phyloP scores from a whole-genome alignment of 768 basidiomycete species.

The Asterophora parasitica region DNA sequence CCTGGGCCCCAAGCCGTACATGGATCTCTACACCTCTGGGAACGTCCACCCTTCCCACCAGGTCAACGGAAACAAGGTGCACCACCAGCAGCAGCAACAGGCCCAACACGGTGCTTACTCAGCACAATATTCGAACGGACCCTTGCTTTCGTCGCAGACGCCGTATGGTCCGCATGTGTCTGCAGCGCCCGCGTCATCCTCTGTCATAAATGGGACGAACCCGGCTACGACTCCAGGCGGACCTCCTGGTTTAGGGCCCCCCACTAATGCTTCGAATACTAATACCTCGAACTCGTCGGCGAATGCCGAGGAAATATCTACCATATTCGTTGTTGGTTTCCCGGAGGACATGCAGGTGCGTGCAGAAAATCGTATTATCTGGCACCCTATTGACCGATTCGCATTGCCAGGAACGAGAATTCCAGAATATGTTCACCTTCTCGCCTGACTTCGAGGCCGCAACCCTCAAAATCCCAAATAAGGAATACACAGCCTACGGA shows the following conservation, averaged over 20 bases:
- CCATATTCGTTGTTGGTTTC: constrained; percentile 98
- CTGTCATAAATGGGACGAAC: constrained; percentile 16
- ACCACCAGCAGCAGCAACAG: constrained; percentile 25
- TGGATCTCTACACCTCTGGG: constrained; percentile 26
- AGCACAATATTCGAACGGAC: constrained; percentile 26
- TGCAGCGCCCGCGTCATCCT: constrained; percentile 24
- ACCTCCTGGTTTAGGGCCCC: constrained; percentile 23
- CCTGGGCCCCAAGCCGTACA: constrained; percentile 23
- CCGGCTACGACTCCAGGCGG: constrained; percentile 16
- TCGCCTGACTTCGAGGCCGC: constrained; percentile 95
- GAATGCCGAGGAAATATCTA: constrained; percentile 84
- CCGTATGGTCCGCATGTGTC: constrained; percentile 71
- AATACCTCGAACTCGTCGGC: constrained; percentile 23
- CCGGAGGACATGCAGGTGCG: constrained; percentile 97
- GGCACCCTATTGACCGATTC: constrained; percentile 14
- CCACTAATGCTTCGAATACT: constrained; percentile 21
- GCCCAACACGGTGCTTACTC: constrained; percentile 25
- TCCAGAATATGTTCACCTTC: constrained; percentile 99
- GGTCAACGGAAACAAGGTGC: constrained; percentile 18
- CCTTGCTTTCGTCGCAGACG: constrained; percentile 65
- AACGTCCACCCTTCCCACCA: constrained; percentile 20
- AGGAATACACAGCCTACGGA: constrained; percentile 78
- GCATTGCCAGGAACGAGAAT: constrained; percentile 83
- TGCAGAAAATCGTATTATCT: constrained; percentile 15
- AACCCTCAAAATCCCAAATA: constrained; percentile 94